These are phyloP conservation scores for Tremellales sp. DNA, from an alignment of 1,284 basidiomycete species.

Conservation along the genomic window DNA sequence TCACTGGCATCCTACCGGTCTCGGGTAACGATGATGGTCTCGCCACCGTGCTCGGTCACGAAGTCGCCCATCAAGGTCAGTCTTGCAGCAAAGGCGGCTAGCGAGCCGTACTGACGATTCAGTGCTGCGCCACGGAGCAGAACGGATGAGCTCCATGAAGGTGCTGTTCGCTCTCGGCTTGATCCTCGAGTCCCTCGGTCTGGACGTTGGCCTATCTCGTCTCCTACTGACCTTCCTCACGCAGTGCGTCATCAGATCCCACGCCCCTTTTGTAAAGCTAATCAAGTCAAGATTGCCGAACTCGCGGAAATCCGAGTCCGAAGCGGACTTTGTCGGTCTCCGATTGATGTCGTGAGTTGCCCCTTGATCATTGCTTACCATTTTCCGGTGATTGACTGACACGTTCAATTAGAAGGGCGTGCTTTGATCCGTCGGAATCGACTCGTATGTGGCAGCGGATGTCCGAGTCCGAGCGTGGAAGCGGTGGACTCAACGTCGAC, in stretches of 20 bases:
- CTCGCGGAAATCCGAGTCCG: conserved; percentile 72
- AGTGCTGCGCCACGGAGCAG: conserved; percentile 13
- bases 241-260: conserved; percentile 49
- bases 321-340: conserved; percentile 77
- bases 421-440: conserved; percentile 53
- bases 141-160: conserved; percentile 60
- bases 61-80: conserved; percentile 83
- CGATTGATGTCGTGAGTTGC: conserved; percentile 58
- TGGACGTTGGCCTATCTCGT: conserved; percentile 57
- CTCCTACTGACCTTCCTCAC: conserved; percentile 57
- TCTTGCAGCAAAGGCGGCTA: conserved; percentile 51
- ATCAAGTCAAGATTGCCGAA: conserved; percentile 61
- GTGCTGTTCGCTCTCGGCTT: conserved; percentile 55
- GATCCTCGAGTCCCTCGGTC: conserved; percentile 57
- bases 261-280: too few relatives aligned
- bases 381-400: neutral
- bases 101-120: neutral
- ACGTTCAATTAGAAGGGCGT: conserved; percentile 26
- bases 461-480: conserved; percentile 53
- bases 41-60: conserved; percentile 82
- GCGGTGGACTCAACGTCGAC: conserved; percentile 33
- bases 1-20: conserved; percentile 81
- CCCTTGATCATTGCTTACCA: neutral
- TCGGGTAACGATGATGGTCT: conserved; percentile 75
- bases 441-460: conserved; percentile 68